A percentile compares a stretch with the other conserved stretches of the same genome.
Evolutionary conservation across 805 yeast genomes (phyloP).

Genomic region (Schizosaccharomyces cryophilus): DNA sequence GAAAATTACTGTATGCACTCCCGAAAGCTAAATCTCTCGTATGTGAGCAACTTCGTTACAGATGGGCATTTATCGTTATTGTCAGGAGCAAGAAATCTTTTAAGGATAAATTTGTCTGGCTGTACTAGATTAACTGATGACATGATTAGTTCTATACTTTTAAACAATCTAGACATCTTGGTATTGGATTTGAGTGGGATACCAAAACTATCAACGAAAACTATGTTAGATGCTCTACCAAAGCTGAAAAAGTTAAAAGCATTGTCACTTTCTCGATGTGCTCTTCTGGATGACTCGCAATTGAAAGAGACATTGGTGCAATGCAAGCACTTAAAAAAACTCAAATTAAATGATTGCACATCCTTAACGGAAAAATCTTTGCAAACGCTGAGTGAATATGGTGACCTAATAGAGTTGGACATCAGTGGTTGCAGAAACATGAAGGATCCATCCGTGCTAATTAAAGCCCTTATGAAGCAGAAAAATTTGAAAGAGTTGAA

Average conservation of each 20-base stretch:
- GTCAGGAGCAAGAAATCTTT: background rate
- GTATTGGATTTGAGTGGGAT: background rate
- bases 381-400: slow-evolving; percentile 34
- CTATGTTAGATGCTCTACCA: background rate
- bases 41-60: background rate
- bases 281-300: slow-evolving; percentile 19
- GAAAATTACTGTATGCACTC: background rate
- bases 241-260: too few species aligned
- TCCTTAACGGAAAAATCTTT: slow-evolving; percentile 42
- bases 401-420: slow-evolving; percentile 73
- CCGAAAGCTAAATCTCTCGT: background rate
- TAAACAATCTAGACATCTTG: background rate
- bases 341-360: slow-evolving; percentile 51
- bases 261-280: too few species aligned
- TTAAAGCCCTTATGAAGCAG: slow-evolving; percentile 31
- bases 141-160: background rate
- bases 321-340: slow-evolving; percentile 58
- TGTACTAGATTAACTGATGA: background rate
- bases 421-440: slow-evolving; percentile 58
- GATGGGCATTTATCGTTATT: background rate
- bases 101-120: background rate
- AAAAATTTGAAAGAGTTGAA: slow-evolving; percentile 67
- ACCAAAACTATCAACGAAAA: background rate
- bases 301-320: slow-evolving; percentile 24
- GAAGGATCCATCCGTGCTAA: slow-evolving; percentile 32